These are phyloP conservation scores for Colletotrichum limetticola DNA, from an alignment of 2,329 filamentous ascomycete species.

Conservation along the genomic window DNA sequence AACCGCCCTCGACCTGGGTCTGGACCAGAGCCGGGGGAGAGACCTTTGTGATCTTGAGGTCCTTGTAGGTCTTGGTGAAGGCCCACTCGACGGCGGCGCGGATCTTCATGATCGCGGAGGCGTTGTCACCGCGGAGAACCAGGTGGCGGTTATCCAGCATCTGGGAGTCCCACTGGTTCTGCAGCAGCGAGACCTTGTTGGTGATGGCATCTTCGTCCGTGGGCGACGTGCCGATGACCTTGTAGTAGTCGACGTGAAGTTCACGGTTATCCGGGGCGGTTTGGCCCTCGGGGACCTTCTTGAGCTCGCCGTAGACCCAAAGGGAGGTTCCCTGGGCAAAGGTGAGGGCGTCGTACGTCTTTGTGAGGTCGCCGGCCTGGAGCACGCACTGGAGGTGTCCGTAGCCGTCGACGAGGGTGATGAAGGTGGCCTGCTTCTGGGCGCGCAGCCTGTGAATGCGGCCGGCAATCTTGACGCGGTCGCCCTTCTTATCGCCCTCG, in stretches of 20 bases:
- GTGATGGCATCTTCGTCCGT: slow-evolving; percentile 92
- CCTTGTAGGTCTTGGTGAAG: slow-evolving; percentile 82
- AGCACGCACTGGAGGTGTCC: slow-evolving; percentile 88
- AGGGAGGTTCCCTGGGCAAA: slow-evolving; percentile 90
- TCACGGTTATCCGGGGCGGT: slow-evolving; percentile 87
- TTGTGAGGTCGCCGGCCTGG: slow-evolving; percentile 79
- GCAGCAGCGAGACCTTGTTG: slow-evolving; percentile 70
- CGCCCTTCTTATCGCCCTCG: slow-evolving; percentile 70
- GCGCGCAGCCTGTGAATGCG: slow-evolving; percentile 83
- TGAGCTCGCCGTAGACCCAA: slow-evolving; percentile 85
- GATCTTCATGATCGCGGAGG: slow-evolving; percentile 88
- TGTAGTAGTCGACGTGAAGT: slow-evolving; percentile 90
- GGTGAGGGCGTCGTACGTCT: slow-evolving; percentile 91
- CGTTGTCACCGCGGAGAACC: slow-evolving; percentile 83
- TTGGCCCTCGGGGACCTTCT: slow-evolving; percentile 79
- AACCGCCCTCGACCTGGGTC: slow-evolving; percentile 93
- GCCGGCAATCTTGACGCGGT: slow-evolving; percentile 82
- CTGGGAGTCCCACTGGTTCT: slow-evolving; percentile 66
- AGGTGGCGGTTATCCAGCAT: slow-evolving; percentile 87
- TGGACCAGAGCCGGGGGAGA: slow-evolving; percentile 91
- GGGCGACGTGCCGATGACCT: slow-evolving; percentile 81
- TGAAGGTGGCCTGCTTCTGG: slow-evolving; percentile 88
- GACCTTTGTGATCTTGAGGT: slow-evolving; percentile 83
- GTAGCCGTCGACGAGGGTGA: slow-evolving; percentile 87
- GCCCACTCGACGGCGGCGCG: slow-evolving; percentile 83